Base-by-base conservation (phyloP, 768 basidiomycete species). In the Leccinum uliginosum region DNA sequence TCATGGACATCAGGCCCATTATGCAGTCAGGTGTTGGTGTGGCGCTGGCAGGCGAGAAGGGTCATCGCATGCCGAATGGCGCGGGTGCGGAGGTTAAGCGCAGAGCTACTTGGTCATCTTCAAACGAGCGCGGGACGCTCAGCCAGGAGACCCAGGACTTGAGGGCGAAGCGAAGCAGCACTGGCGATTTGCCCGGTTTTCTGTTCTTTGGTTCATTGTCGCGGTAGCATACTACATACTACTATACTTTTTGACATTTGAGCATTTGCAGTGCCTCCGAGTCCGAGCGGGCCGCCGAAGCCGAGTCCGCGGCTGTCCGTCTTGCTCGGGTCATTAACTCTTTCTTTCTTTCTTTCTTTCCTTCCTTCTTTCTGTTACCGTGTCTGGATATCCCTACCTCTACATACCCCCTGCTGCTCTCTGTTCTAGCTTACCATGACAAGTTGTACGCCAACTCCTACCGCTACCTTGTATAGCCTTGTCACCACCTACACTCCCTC, bases 361-460 rank as follows among this genome's bases (percentile, higher is more conserved):
- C 24, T 49, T 51, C 27, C 3, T 50, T 34, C 12, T 14, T 40
- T 30, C 38, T 14, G 35, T 26, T 40, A 26, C 38, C 15, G 14
- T n/a, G n/a, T 26, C 43, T 24, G 27, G 29, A 56, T 30, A 30
- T 9, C 44, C 19, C 21, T 34, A 34, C 14, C 44, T 15, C 21
- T 34, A 34, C 14, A 30, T 30, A 30, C n/a, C 27, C 24, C 38
- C 30, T 40, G 10, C 26, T 17, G 27, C 4, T 14, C 10, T 21
- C 30, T 8, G n/a, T 9, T 54, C 54, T 32, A 7, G 19, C 48
- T 32, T 34, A 38, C 27, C 56, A 71, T 73, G 66, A 66, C 79
- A n/a, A 6, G 4, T 53, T 83, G 81, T 61, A 66, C 66, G 35
- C 67, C 77, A 21, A 68, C 71, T 51, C 75, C 80, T 48, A 80